phyloP scores from a whole-genome alignment of 1,284 basidiomycete genomes.

The Porogramme epimiltina region DNA sequence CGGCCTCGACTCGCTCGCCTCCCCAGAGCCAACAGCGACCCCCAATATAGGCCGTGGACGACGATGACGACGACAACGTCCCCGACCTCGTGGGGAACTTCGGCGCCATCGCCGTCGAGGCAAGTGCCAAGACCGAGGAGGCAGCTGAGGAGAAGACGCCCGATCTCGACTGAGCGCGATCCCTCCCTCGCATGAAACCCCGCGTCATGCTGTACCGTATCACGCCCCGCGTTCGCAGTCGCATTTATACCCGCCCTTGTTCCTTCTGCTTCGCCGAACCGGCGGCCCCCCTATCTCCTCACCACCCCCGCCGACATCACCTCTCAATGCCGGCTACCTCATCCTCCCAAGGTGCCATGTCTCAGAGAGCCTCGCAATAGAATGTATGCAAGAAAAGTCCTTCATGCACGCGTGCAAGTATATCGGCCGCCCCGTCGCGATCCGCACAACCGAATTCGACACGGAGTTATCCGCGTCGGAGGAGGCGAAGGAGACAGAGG shows the following conservation, averaged over 20 bases:
- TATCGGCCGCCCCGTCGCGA: too few species aligned
- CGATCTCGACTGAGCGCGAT: conserved; percentile 38
- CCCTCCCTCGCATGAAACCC: conserved; percentile 8
- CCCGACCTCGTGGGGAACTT: conserved; percentile 96
- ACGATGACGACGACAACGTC: conserved; percentile 76
- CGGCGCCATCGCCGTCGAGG: conserved; percentile 71
- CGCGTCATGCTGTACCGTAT: not conserved
- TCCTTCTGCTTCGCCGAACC: conserved; percentile 10
- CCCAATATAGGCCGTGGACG: conserved; percentile 49
- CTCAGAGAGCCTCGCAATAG: too few species aligned
- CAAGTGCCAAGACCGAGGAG: conserved; percentile 44
- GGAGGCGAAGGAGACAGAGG: too few species aligned
- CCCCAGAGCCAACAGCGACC: conserved; percentile 79
- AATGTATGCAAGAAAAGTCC: too few species aligned
- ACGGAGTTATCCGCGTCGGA: too few species aligned
- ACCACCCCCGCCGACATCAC: too few species aligned
- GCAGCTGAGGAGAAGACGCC: conserved; percentile 48
- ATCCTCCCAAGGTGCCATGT: too few species aligned
- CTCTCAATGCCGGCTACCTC: too few species aligned
- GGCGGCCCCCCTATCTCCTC: conserved; percentile 11
- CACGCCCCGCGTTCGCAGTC: not conserved
- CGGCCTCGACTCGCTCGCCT: conserved; percentile 96
- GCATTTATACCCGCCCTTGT: conserved; percentile 11
- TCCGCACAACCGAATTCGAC: too few species aligned
- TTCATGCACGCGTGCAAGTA: too few species aligned